Evolutionary conservation across 345 rosid genomes (phyloP).

Genomic region (Litchi chinensis): DNA sequence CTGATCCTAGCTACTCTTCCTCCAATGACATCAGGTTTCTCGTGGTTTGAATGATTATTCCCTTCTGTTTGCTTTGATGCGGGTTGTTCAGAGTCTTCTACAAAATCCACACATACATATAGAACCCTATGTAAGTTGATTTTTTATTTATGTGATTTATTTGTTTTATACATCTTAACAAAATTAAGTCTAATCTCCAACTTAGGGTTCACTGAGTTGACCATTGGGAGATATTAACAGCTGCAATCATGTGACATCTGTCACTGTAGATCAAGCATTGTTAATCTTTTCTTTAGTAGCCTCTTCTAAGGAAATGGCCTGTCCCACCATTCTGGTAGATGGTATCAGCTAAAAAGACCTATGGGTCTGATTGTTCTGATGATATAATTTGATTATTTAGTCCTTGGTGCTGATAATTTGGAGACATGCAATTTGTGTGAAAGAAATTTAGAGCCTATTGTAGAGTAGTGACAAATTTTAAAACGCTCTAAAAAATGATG

Average conservation of each 20-base stretch:
- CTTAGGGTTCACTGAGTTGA: neutral
- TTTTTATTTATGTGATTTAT: constrained; percentile 12
- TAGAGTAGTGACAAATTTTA: too few species aligned
- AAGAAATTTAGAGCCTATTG: too few species aligned
- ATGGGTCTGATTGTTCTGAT: neutral
- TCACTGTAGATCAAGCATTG: neutral
- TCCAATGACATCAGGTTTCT: constrained; percentile 64
- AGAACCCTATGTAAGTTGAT: constrained; percentile 88
- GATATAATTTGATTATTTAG: too few species aligned
- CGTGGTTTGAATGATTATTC: constrained; percentile 77
- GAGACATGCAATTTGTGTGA: too few species aligned
- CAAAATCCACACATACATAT: constrained; percentile 87
- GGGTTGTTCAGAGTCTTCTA: constrained; percentile 81
- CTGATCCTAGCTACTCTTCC: constrained; percentile 22
- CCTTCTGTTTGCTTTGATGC: constrained; percentile 94
- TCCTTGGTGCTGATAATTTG: too few species aligned
- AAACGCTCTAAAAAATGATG: neutral
- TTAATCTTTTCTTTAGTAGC: neutral
- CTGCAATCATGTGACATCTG: neutral
- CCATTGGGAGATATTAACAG: constrained; percentile 4
- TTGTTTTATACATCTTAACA: neutral
- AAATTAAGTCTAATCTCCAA: neutral
- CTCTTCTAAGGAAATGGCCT: neutral
- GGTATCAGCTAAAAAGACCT: constrained; percentile 2
- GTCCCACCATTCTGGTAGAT: neutral